Conservation (phyloP, 495 filamentous ascomycete genomes). For the Sporormia fimetaria region DNA sequence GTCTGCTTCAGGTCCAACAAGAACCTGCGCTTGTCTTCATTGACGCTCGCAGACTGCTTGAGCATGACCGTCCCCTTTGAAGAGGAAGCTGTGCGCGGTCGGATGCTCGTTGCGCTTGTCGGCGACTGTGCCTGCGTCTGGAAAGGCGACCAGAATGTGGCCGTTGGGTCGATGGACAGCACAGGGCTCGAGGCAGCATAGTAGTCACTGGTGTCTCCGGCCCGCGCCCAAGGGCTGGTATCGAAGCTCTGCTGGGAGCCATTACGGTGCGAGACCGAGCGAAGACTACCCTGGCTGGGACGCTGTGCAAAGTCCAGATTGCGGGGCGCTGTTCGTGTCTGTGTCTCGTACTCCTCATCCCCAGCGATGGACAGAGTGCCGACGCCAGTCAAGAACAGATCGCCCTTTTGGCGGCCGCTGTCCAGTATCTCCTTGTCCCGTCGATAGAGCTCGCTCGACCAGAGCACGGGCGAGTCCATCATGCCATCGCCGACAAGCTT, state of each 20-base stretch:
- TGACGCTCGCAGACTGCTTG: conserved; percentile 33
- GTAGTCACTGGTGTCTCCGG: conserved; percentile 59
- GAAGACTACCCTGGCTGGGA: conserved; percentile 39
- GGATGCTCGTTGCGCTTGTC: conserved; percentile 31
- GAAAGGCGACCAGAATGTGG: conserved; percentile 83
- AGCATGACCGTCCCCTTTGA: conserved; percentile 50
- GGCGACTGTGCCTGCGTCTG: conserved; percentile 40
- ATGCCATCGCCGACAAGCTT: conserved; percentile 81
- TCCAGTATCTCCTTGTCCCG: conserved; percentile 69
- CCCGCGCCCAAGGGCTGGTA: conserved; percentile 51
- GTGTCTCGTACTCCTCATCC: conserved; percentile 36
- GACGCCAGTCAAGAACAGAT: conserved; percentile 39
- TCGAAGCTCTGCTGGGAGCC: conserved; percentile 55
- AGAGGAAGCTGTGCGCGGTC: conserved; percentile 39
- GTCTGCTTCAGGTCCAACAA: conserved; percentile 65
- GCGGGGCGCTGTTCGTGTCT: conserved; percentile 30
- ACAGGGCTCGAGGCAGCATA: conserved; percentile 57
- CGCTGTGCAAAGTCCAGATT: conserved; percentile 37
- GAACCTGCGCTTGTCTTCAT: conserved; percentile 52
- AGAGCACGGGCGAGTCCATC: conserved; percentile 76
- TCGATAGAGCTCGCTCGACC: conserved; percentile 82
- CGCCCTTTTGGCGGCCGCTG: conserved; percentile 46
- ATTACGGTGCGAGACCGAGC: conserved; percentile 44
- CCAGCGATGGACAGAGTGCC: conserved; percentile 40
- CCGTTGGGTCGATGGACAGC: conserved; percentile 62